Base-by-base conservation (phyloP, 306 rosid genomes). In the Lathyrus oleraceus region DNA sequence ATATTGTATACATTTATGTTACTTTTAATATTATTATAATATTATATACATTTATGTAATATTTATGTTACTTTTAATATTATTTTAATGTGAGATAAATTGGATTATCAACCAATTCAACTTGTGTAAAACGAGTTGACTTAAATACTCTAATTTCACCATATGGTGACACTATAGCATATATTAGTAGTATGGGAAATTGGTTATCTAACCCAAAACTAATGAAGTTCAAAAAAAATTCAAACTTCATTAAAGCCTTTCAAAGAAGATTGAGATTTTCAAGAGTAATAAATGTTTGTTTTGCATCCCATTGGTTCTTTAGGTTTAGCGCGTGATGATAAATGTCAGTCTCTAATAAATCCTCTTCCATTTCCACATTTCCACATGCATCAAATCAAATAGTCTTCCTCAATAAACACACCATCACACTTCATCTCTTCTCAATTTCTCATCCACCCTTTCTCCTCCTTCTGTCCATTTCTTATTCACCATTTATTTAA, bases 231-330 rank as follows among this genome's bases (percentile, higher is more conserved):
- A 30, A 65, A 74, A 20, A 17, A 65, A 66, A 27, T 61, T 69
- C 65, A 76, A 69, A 49, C 7, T 13, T 3, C 64, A 76, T 61
- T 69, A 51, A 76, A 69, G 47, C 28, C 28, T 61, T 11, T 12
- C 16, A 4, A 59, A 35, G n/a, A 67, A 45, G 8, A 23, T 36
- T 49, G 81, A 61, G 48, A 30, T 61, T 69, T 69, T 69, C 76
- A 42, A 69, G 66, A 69, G 51, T 19, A 69, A 10, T 76, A 51
- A 61, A 61, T 76, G 76, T 69, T 28, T 49, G 43, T 17, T 14
- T 0, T 25, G 70, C 23, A 14, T 23, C 47, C 65, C 0, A 69
- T 53, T 32, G 44, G 52, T 60, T 67, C 6, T 20, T 62, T 48
- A 1, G 44, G 54, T 48, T 45, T 14, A 45, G 23, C 51, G 32